Percentiles rank a stretch among this genome's conserved stretches.
Conservation (phyloP, 208 protist genomes). For the Giardia duodenalis region DNA sequence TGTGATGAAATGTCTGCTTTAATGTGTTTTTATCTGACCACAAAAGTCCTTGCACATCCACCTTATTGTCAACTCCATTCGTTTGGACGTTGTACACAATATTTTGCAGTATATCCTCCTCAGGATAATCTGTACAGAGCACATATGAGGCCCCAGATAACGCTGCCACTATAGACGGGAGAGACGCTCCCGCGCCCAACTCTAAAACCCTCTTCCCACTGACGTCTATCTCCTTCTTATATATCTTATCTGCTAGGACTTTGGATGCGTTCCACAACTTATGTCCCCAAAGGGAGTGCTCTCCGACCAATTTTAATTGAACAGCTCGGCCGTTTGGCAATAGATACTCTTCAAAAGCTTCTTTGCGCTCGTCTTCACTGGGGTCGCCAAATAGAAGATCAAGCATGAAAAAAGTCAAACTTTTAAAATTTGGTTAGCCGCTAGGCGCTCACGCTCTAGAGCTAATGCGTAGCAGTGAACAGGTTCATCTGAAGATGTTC, state of each 20-base stretch:
- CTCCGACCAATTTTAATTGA: not conserved
- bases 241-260: not conserved
- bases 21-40: not conserved
- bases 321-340: not conserved
- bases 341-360: not conserved
- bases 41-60: not conserved
- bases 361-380: not conserved
- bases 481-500: too few species aligned
- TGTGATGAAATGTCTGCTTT: not conserved
- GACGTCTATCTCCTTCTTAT: not conserved
- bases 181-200: not conserved
- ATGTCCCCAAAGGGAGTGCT: not conserved
- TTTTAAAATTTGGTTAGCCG: too few species aligned
- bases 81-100: not conserved
- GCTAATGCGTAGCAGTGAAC: too few species aligned
- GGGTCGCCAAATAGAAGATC: not conserved
- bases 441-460: too few species aligned
- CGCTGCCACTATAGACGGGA: not conserved
- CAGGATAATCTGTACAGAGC: not conserved
- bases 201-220: not conserved
- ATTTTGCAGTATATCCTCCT: not conserved
- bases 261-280: not conserved
- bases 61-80: not conserved
- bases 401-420: too few species aligned
- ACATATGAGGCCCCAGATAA: not conserved